Evolutionary conservation across 352 stramenopile species (phyloP).

Genomic region (Phytophthora pini): DNA sequence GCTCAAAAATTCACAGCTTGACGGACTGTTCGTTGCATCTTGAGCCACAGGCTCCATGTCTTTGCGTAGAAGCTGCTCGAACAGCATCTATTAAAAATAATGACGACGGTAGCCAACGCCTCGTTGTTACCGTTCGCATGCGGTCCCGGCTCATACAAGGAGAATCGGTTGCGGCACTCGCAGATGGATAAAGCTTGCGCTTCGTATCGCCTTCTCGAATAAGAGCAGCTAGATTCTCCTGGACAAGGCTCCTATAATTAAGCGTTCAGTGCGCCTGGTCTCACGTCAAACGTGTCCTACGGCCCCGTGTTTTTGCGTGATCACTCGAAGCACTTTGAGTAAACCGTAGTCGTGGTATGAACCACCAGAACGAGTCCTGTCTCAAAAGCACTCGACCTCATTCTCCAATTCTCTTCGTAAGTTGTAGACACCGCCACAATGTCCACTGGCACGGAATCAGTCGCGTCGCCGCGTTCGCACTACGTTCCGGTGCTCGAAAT

Average conservation of each 20-base stretch:
- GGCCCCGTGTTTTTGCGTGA: not conserved
- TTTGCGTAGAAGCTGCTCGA: not conserved
- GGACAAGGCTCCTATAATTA: not conserved
- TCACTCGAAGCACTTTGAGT: not conserved
- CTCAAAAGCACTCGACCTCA: not conserved
- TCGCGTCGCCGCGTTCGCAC: slow-evolving; percentile 1
- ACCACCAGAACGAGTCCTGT: not conserved
- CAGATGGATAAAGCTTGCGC: not conserved
- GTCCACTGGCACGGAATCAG: not conserved
- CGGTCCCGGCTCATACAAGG: not conserved
- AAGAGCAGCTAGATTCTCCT: not conserved
- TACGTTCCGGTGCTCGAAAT: slow-evolving; percentile 10
- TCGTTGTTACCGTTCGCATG: not conserved
- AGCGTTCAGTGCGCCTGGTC: not conserved
- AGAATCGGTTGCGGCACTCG: not conserved
- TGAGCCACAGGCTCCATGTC: not conserved
- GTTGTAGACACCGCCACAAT: not conserved
- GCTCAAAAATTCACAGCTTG: no score
- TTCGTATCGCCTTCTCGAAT: not conserved
- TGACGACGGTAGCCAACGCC: not conserved
- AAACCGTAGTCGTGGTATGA: not conserved
- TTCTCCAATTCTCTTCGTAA: not conserved
- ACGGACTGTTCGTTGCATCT: no score
- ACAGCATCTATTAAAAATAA: not conserved
- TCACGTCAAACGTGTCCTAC: not conserved